A percentile compares a stretch with the other conserved stretches of the same genome.
Evolutionary conservation across 306 rosid species (phyloP).

Genomic region (Malus asiatica): DNA sequence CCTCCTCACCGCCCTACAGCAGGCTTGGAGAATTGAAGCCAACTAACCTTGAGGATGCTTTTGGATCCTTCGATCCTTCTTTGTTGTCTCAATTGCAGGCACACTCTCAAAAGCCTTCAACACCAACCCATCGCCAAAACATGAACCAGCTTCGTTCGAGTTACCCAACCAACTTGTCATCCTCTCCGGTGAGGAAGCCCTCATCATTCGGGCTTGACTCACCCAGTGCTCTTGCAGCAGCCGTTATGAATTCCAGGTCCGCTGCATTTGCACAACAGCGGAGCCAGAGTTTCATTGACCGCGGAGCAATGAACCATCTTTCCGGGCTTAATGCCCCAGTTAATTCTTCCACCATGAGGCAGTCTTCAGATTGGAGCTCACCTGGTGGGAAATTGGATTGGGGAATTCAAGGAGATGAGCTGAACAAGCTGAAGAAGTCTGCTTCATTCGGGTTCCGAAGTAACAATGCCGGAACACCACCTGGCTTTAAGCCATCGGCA

Average conservation of each 20-base stretch:
- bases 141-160: conserved; percentile 88
- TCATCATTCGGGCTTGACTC: conserved; percentile 67
- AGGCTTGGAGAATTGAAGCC: conserved; percentile 73
- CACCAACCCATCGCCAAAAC: conserved; percentile 71
- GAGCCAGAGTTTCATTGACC: conserved; percentile 95
- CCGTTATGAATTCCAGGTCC: conserved; percentile 90
- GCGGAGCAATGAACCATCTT: conserved; percentile 47
- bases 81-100: conserved; percentile 65
- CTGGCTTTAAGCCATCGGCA: conserved; percentile 20
- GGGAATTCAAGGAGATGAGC: conserved; percentile 84
- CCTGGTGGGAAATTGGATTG: conserved; percentile 81
- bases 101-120: conserved; percentile 42
- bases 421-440: conserved; percentile 83
- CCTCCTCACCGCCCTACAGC: conserved; percentile 73
- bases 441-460: conserved; percentile 88
- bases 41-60: conserved; percentile 75
- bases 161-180: conserved; percentile 69
- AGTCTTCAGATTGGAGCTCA: conserved; percentile 84
- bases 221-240: conserved; percentile 79
- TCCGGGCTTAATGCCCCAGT: conserved; percentile 45
- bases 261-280: conserved; percentile 86
- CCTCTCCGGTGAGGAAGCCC: conserved; percentile 73
- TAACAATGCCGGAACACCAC: conserved; percentile 22
- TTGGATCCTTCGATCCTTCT: conserved; percentile 66
- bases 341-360: conserved; percentile 46